phyloP scores from a whole-genome alignment of 495 filamentous ascomycete species.

The Penicillium daleae region DNA sequence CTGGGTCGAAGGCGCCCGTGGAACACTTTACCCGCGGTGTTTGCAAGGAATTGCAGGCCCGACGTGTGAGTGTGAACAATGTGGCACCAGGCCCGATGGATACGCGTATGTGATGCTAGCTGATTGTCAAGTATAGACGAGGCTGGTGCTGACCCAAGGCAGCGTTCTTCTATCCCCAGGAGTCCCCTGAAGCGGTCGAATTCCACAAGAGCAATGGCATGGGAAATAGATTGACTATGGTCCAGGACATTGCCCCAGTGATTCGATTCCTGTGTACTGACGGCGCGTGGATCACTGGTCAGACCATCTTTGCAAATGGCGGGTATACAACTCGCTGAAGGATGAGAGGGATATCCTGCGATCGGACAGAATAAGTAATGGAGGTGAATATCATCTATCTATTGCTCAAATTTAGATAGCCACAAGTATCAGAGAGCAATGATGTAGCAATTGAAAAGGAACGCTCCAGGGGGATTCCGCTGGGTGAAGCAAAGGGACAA shows the following conservation, averaged over 20 bases:
- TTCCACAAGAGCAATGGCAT: conserved; percentile 42
- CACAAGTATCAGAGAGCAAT: too few relatives aligned
- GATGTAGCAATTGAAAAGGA: too few relatives aligned
- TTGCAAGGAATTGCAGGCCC: conserved; percentile 43
- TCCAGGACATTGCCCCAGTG: conserved; percentile 42
- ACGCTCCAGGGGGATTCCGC: too few relatives aligned
- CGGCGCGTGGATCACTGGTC: conserved; percentile 44
- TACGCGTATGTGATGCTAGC: conserved; percentile 36
- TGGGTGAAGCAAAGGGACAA: too few relatives aligned
- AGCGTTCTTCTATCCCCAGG: conserved; percentile 11
- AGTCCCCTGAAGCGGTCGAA: conserved; percentile 7
- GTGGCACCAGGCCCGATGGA: conserved; percentile 47
- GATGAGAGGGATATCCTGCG: not conserved
- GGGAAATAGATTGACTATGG: conserved; percentile 39
- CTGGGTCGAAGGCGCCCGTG: conserved; percentile 43
- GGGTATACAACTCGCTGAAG: conserved; percentile 43
- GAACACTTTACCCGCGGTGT: conserved; percentile 47
- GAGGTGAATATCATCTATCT: not conserved
- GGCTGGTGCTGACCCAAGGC: not conserved
- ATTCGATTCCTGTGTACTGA: conserved; percentile 45
- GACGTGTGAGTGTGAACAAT: conserved; percentile 40
- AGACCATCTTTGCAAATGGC: conserved; percentile 48
- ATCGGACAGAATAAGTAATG: not conserved
- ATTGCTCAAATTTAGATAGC: not conserved
- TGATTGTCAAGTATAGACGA: not conserved